Base-by-base conservation (phyloP, 176 grass and related monocot genomes). In the Oryza glumipatula region DNA sequence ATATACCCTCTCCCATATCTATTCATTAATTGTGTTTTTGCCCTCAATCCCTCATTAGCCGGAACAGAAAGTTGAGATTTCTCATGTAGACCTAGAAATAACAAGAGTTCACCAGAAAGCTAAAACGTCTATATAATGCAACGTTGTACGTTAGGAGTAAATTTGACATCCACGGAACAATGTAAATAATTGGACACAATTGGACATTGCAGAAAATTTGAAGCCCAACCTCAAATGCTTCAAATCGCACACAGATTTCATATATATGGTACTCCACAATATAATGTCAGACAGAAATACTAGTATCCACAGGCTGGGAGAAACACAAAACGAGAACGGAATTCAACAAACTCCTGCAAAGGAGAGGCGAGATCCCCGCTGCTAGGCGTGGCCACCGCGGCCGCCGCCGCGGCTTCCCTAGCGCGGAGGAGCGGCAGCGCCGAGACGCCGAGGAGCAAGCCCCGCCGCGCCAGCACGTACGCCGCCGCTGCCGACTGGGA, bases 351-450 rank as follows among this genome's bases (percentile, higher is more conserved):
- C 13, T 15, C 66, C n/a, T 41, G 19, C 2, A 28, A 61, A 8
- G 67, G 85, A 65, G 51, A 33, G 17, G 56, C 65, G 6, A 82
- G 41, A 79, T 72, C 92, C 41, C 60, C 72, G 11, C 16, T 73
- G 52, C 16, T 28, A 4, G 87, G 74, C 5, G 78, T 45, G 24
- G 90, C 72, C 28, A 76, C 70, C 47, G 83, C 76, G n/a, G 86
- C 91, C 91, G 26, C 83, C 35, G 35, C 91, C 2, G 64, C 79
- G 44, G 87, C 85, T 70, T 87, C 83, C 73, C 87, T 54, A n/a
- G 90, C 83, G 38, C 83, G 78, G 75, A 94, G 69, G 80, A 99
- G 82, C 79, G 97, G 97, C 16, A 96, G 78, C 73, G 88, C 91
- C 14, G 90, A 89, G 67, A 94, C 64, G 44, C 97, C 88, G 16